Conservation (phyloP, 2,329 filamentous ascomycete genomes). For the Fusarium annulatum region DNA sequence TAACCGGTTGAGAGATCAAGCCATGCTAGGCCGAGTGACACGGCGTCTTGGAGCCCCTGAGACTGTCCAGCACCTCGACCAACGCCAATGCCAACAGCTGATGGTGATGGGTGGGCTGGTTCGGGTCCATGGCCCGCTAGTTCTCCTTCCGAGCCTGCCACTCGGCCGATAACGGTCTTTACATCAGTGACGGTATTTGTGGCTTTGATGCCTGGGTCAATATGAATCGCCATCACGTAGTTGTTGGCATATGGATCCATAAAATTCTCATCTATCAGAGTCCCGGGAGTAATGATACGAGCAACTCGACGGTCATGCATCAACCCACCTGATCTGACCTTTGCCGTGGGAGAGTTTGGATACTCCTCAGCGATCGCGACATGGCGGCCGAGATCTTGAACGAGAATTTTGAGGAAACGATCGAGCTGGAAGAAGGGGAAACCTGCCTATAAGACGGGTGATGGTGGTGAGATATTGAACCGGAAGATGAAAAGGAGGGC, state of each 20-base stretch:
- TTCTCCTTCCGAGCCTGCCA: conserved; percentile 18
- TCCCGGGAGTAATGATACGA: conserved; percentile 92
- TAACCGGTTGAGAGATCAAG: conserved; percentile 94
- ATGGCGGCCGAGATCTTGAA: conserved; percentile 89
- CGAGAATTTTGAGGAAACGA: conserved; percentile 89
- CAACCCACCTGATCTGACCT: conserved; percentile 78
- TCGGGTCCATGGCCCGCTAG: conserved; percentile 25
- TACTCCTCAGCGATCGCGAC: conserved; percentile 97
- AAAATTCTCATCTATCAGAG: conserved; percentile 96
- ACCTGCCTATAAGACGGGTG: conserved; percentile 70
- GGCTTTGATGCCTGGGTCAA: background rate
- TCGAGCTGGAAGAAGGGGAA: conserved; percentile 96
- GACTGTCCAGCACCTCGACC: conserved; percentile 19
- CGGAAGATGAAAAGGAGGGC: conserved; percentile 2
- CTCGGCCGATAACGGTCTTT: conserved; percentile 70
- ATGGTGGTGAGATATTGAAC: conserved; percentile 29
- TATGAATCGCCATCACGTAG: conserved; percentile 85
- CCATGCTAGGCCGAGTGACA: conserved; percentile 84
- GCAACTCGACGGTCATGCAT: conserved; percentile 87
- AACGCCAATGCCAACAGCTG: conserved; percentile 40
- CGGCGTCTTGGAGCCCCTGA: conserved; percentile 27
- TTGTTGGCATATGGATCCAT: conserved; percentile 96
- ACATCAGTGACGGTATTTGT: conserved; percentile 43
- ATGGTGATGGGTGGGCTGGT: conserved; percentile 35
- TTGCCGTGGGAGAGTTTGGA: conserved; percentile 75